Evolutionary conservation across 305 asterid species (phyloP).

Genomic region (Caryopteris hybrid): DNA sequence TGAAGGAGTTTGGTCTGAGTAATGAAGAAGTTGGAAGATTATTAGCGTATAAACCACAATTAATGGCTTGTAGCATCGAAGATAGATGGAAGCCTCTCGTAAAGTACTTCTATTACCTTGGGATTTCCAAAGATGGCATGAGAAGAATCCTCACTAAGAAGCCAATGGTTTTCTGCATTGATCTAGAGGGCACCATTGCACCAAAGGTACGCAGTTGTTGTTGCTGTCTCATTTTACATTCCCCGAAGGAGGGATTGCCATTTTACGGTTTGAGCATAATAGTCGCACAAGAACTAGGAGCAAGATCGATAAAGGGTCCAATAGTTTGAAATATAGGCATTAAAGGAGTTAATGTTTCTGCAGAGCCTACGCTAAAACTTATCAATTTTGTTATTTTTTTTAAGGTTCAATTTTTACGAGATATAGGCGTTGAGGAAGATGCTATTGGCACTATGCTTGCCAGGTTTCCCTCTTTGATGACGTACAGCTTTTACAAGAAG

Average conservation of each 20-base stretch:
- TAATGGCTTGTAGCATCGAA: constrained; percentile 92
- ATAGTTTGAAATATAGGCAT: background rate
- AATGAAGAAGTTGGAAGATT: constrained; percentile 77
- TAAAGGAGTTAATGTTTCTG: background rate
- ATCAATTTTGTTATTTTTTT: constrained; percentile 1
- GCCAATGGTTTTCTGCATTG: constrained; percentile 81
- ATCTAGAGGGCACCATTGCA: constrained; percentile 64
- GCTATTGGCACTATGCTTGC: constrained; percentile 64
- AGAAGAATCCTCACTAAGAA: constrained; percentile 72
- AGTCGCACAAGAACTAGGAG: background rate
- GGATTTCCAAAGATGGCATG: constrained; percentile 85
- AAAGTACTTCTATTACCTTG: constrained; percentile 89
- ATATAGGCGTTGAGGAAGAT: constrained; percentile 73
- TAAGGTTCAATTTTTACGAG: constrained; percentile 86
- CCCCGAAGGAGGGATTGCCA: background rate
- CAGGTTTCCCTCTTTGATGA: constrained; percentile 73
- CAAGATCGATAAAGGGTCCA: background rate
- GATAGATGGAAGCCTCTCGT: constrained; percentile 87
- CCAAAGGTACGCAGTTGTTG: constrained; percentile 62
- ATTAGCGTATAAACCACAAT: constrained; percentile 81
- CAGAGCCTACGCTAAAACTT: background rate
- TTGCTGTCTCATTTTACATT: background rate
- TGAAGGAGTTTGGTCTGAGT: constrained; percentile 81
- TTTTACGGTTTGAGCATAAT: background rate
- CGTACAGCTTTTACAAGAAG: constrained; percentile 88